These are phyloP conservation scores for Cryptosporidium sp. DNA, from an alignment of 169 alveolate species.

Conservation along the genomic window DNA sequence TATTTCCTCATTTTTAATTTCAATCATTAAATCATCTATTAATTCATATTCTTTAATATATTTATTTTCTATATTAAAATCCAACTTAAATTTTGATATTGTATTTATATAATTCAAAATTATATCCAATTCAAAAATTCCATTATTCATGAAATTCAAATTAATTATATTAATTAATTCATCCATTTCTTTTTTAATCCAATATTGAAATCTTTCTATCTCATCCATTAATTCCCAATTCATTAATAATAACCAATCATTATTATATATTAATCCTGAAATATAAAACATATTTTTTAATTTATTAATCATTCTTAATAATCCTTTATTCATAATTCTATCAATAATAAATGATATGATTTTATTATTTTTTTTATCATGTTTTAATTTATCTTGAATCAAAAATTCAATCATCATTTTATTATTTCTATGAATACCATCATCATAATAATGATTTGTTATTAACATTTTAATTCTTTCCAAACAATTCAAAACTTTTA, in stretches of 20 bases:
- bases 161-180: neutral
- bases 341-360: neutral
- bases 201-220: neutral
- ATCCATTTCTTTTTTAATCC: neutral
- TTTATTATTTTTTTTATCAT: neutral
- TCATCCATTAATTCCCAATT: neutral
- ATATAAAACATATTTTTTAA: neutral
- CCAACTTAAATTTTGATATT: neutral
- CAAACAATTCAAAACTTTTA: neutral
- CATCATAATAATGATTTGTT: neutral
- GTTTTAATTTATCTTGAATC: neutral
- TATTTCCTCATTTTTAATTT: neutral
- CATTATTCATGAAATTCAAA: neutral
- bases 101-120: neutral
- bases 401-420: neutral
- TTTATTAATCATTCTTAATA: neutral
- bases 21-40: neutral
- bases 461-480: neutral
- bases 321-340: neutral
- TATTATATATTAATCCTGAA: neutral
- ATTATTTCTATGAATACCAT: neutral
- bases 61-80: neutral
- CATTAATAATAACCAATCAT: neutral
- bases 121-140: constrained; percentile 2
- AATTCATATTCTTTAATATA: neutral